These are phyloP conservation scores for Apiospora rasikravindrae DNA, from an alignment of 2,329 filamentous ascomycete genomes.

Conservation along the genomic window DNA sequence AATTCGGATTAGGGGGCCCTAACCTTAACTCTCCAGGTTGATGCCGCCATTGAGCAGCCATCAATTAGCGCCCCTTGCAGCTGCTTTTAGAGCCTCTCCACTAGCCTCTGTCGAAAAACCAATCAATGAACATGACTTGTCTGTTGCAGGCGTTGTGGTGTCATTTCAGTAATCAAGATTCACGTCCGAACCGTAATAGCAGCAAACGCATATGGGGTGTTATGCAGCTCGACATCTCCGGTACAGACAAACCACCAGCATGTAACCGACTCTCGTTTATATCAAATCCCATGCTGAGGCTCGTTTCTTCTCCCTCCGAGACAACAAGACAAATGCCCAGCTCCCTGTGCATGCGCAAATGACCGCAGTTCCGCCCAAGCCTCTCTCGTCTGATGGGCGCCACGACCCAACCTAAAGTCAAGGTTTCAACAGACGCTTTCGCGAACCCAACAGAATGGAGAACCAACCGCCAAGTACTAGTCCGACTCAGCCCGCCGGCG, in stretches of 20 bases:
- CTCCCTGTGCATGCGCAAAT: constrained; percentile 1
- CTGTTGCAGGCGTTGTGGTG: not conserved
- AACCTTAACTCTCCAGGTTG: constrained; percentile 1
- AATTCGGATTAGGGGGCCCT: not conserved
- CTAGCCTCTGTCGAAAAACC: constrained; percentile 7
- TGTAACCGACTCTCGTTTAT: constrained; percentile 9
- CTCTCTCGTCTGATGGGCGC: constrained; percentile 18
- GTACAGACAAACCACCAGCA: not conserved
- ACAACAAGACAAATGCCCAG: not conserved
- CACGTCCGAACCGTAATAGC: constrained; percentile 8
- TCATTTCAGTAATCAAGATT: constrained; percentile 8
- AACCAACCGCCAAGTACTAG: constrained; percentile 32
- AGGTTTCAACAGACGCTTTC: constrained; percentile 25
- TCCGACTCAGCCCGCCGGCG: constrained; percentile 27
- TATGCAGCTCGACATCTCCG: constrained; percentile 1
- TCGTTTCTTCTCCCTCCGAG: not conserved
- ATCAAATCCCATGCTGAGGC: constrained; percentile 1
- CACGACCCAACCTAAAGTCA: constrained; percentile 20
- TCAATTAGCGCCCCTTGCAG: not conserved
- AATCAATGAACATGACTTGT: constrained; percentile 15
- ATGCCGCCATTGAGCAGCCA: not conserved
- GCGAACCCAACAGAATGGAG: constrained; percentile 32
- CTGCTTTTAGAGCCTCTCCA: not conserved
- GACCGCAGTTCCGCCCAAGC: not conserved
- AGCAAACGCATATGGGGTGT: not conserved